phyloP scores from a whole-genome alignment of 345 rosid genomes.

The Hypericum androsaemum region DNA sequence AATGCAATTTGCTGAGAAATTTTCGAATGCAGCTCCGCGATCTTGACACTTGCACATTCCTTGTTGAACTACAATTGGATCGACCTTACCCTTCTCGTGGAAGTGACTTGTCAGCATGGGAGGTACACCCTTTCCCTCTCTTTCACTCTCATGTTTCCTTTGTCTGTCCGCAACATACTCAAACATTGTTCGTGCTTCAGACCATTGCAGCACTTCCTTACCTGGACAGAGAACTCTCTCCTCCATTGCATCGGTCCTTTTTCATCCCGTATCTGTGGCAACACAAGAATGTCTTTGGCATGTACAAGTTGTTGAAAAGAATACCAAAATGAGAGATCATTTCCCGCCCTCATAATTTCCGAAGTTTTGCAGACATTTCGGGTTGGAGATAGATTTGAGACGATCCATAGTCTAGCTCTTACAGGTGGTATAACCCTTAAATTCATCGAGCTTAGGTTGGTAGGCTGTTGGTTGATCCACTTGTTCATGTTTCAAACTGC shows the following conservation, averaged over 20 bases:
- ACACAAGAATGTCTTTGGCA: constrained; percentile 75
- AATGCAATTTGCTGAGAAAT: neutral
- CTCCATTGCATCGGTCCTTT: constrained; percentile 69
- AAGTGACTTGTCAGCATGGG: constrained; percentile 81
- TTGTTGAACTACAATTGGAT: constrained; percentile 76
- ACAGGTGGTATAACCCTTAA: no score
- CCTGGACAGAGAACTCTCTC: constrained; percentile 87
- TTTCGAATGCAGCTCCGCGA: constrained; percentile 46
- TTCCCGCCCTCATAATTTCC: no score
- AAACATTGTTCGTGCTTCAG: constrained; percentile 26
- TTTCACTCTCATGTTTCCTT: neutral
- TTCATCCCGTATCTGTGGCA: constrained; percentile 86
- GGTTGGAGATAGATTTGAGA: no score
- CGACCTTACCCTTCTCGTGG: constrained; percentile 69
- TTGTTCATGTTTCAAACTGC: no score
- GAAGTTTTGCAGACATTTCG: no score
- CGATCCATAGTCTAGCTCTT: no score
- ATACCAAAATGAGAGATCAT: constrained; percentile 9
- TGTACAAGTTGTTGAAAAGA: constrained; percentile 62
- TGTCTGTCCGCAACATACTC: neutral
- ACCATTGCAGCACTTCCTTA: constrained; percentile 68
- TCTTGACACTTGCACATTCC: constrained; percentile 62
- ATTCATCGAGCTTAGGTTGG: no score
- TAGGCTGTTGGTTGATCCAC: no score
- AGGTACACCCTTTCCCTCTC: constrained; percentile 36